phyloP scores from a whole-genome alignment of 257 asterid species.

The Craterostigma plantagineum region DNA sequence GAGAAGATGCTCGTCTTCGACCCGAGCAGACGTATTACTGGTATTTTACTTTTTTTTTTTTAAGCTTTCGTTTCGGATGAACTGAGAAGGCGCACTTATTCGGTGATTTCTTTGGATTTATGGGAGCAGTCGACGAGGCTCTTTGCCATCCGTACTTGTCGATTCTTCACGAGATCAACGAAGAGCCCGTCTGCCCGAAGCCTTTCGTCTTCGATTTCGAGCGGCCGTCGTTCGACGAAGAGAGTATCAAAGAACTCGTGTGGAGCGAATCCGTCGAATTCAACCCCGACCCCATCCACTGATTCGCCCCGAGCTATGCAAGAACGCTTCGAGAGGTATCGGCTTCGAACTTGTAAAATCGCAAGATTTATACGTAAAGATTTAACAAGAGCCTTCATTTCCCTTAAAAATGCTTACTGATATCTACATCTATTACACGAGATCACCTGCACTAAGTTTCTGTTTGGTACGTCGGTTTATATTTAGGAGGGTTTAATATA shows the following conservation, averaged over 20 bases:
- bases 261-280: slow-evolving; percentile 76
- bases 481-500: no score
- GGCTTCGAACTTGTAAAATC: no score
- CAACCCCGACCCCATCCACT: slow-evolving; percentile 77
- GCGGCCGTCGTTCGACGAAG: slow-evolving; percentile 83
- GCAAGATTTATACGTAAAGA: no score
- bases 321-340: no score
- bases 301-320: slow-evolving; percentile 18
- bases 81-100: background rate
- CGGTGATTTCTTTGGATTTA: background rate
- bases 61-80: background rate
- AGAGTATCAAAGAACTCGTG: slow-evolving; percentile 86
- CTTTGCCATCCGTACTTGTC: slow-evolving; percentile 88
- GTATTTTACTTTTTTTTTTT: slow-evolving; percentile 12
- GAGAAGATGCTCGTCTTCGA: slow-evolving; percentile 54
- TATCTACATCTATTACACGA: no score
- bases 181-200: slow-evolving; percentile 77
- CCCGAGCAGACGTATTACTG: slow-evolving; percentile 49
- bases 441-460: no score
- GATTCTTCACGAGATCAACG: slow-evolving; percentile 76
- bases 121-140: slow-evolving; percentile 65
- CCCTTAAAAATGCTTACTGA: no score
- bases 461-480: no score
- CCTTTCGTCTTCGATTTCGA: slow-evolving; percentile 85
- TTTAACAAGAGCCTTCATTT: no score